These are phyloP conservation scores for Sarocladium strictum DNA, from an alignment of 2,329 filamentous ascomycete genomes.

Conservation along the genomic window DNA sequence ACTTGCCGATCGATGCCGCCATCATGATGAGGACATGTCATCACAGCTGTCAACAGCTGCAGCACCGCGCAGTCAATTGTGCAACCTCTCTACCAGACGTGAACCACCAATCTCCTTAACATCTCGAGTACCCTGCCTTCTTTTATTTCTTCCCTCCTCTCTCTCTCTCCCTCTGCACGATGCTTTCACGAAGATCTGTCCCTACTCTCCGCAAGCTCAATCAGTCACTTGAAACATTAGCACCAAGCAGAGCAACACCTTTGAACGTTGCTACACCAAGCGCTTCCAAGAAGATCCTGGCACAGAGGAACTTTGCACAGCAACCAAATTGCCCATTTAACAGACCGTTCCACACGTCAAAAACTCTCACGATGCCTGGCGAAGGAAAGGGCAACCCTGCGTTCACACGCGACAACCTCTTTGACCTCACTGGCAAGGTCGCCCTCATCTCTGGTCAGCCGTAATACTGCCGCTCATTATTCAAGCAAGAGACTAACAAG, in stretches of 20 bases:
- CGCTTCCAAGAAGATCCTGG: background rate
- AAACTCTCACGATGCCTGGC: slow-evolving; percentile 5
- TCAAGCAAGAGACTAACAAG: background rate
- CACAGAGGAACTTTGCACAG: background rate
- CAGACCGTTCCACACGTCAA: background rate
- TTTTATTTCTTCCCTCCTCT: background rate
- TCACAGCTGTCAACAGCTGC: background rate
- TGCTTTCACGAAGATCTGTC: background rate
- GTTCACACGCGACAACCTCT: slow-evolving; percentile 32
- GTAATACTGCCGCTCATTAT: background rate
- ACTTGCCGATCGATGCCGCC: background rate
- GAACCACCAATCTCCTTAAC: background rate
- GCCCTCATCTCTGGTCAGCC: slow-evolving; percentile 38
- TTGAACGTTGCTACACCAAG: background rate
- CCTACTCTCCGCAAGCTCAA: background rate
- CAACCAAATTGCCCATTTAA: background rate
- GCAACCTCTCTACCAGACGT: background rate
- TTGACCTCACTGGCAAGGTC: slow-evolving; percentile 35
- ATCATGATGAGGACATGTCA: background rate
- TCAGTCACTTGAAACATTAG: background rate
- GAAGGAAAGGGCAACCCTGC: slow-evolving; percentile 17
- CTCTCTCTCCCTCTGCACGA: background rate
- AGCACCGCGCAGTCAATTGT: background rate
- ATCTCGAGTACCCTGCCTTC: background rate
- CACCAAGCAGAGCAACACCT: background rate